Base-by-base conservation (phyloP, 495 filamentous ascomycete genomes). In the Entonaema liquescens region DNA sequence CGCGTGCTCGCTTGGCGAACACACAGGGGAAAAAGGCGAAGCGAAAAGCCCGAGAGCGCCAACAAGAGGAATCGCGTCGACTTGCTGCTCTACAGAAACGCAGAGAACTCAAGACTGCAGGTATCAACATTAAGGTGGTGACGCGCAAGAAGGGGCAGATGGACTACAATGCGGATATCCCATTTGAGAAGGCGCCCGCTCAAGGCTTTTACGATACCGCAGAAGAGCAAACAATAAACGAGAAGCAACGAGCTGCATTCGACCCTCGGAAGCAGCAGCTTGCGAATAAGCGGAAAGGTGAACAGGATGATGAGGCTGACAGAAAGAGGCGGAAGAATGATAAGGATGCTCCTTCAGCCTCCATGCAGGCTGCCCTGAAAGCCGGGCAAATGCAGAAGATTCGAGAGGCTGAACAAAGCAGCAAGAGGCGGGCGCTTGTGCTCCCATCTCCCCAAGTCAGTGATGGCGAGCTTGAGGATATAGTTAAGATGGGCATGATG, bases 11-110 rank as follows among this genome's bases (percentile, higher is more conserved):
- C 81, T 83, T 99, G 62, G 95, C 96, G 38, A 99, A 99, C 73
- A 98, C 95, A 35, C 94, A 98, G 79, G 95, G 95, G 78, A 98
- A 99, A 82, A 99, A 99, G 84, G 96, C 95, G 5, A 99, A 99
- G 85, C 87, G 95, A 61, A 99, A 99, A 84, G 96, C 95, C 53
- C 87, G 95, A 71, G 95, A 99, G 79, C 85, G 95, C 67, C 95
- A 98, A 79, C 86, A 98, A 63, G 96, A 98, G 77, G 96, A 98
- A 79, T 97, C 93, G 2, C 87, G 95, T 59, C 87, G 95, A 55
- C 80, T 98, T 42, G 95, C 96, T 1, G 87, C 93, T 26, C 82
- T 99, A 59, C 95, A 98, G 82, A 99, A 99, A 81, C 91, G 96
- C 25, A 89, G 95, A 28, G 95, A 99, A 80, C 86, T 99, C 36